A percentile compares a stretch with the other conserved stretches of the same genome.
Evolutionary conservation across 2,329 filamentous ascomycete species (phyloP).

Genomic region (Thelonectria olida): DNA sequence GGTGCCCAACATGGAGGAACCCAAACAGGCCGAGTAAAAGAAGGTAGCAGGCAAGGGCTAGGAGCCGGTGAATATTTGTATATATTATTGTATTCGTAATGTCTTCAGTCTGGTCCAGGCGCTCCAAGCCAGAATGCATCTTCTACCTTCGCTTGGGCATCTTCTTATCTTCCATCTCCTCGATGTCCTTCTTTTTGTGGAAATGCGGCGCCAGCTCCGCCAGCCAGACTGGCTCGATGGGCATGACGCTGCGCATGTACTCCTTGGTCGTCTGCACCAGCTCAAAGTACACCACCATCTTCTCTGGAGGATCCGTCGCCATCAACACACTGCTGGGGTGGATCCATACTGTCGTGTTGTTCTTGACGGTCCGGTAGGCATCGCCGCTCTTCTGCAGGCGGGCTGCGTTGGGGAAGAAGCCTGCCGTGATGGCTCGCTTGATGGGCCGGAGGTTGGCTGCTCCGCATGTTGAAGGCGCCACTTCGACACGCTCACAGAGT

Average conservation of each 20-base stretch:
- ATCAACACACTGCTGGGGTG: constrained; percentile 88
- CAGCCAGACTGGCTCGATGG: constrained; percentile 85
- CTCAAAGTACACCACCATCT: constrained; percentile 90
- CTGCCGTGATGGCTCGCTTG: constrained; percentile 86
- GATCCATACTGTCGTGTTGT: constrained; percentile 86
- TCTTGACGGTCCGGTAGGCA: constrained; percentile 91
- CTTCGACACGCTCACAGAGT: constrained; percentile 92
- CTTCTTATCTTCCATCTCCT: constrained; percentile 81
- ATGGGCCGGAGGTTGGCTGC: constrained; percentile 77
- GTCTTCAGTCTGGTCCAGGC: constrained; percentile 8
- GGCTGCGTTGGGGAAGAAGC: constrained; percentile 95
- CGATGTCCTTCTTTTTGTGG: constrained; percentile 90
- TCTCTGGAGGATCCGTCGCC: constrained; percentile 77
- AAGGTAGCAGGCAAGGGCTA: not conserved
- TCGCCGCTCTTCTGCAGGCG: constrained; percentile 84
- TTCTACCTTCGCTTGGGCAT: constrained; percentile 50
- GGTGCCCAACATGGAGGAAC: constrained; percentile 26
- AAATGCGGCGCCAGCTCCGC: constrained; percentile 93
- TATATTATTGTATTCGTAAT: not conserved
- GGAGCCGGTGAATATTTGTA: constrained; percentile 1
- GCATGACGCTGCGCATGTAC: constrained; percentile 90
- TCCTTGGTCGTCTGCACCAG: constrained; percentile 86
- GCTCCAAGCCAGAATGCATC: constrained; percentile 5
- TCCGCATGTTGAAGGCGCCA: constrained; percentile 75
- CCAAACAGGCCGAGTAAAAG: not conserved